A percentile compares a stretch with the other conserved stretches of the same genome.
These are phyloP conservation scores for Saprolegnia diclina DNA, from an alignment of 352 stramenopile genomes.

Conservation along the genomic window DNA sequence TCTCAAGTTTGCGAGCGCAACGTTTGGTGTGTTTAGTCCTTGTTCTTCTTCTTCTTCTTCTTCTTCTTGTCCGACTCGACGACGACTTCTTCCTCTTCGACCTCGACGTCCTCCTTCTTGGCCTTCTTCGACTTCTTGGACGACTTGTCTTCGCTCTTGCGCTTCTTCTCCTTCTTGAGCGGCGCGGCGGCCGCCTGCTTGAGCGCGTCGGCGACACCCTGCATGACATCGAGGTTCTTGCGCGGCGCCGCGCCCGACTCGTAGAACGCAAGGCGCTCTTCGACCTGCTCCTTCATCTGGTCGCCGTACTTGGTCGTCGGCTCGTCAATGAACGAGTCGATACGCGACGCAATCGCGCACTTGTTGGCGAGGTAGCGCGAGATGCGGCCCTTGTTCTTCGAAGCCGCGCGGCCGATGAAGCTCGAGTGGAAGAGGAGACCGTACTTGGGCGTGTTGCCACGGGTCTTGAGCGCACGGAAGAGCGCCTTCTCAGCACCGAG, in stretches of 20 bases:
- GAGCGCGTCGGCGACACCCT: conserved; percentile 90
- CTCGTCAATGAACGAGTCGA: conserved; percentile 98
- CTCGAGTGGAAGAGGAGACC: conserved; percentile 99
- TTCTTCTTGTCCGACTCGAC: conserved; percentile 58
- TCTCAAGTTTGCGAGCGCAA: background rate
- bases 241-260: conserved; percentile 95
- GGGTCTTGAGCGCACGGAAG: conserved; percentile 99
- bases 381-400: conserved; percentile 99
- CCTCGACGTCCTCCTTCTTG: conserved; percentile 63
- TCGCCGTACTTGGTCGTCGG: conserved; percentile 96
- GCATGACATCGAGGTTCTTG: conserved; percentile 99
- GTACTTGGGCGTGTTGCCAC: conserved; percentile 99
- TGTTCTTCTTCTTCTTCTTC: conserved; percentile 70
- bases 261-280: conserved; percentile 99
- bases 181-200: conserved; percentile 40
- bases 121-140: conserved; percentile 69
- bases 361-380: conserved; percentile 99
- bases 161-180: conserved; percentile 47
- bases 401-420: conserved; percentile 98
- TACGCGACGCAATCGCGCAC: conserved; percentile 98
- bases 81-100: conserved; percentile 51
- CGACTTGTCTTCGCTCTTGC: conserved; percentile 35
- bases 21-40: conserved; percentile 43
- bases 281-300: conserved; percentile 98
- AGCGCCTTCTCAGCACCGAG: conserved; percentile 99